These are phyloP conservation scores for Salix udensis DNA, from an alignment of 345 rosid species.

Conservation along the genomic window DNA sequence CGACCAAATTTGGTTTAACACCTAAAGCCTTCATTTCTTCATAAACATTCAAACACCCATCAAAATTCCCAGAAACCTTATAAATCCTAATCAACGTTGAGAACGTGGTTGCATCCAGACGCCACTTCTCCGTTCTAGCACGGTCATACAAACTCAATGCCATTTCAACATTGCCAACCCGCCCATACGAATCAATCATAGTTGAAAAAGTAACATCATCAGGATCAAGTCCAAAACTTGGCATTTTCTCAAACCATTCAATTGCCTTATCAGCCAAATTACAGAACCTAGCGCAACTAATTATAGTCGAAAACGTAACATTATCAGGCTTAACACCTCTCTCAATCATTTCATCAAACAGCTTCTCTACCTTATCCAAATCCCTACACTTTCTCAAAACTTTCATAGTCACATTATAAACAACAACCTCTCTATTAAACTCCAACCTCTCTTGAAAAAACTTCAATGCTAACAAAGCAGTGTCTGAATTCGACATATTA, in stretches of 20 bases:
- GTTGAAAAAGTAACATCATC: slow-evolving; percentile 60
- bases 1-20: slow-evolving; percentile 59
- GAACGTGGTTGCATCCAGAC: slow-evolving; percentile 55
- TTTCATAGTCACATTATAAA: slow-evolving; percentile 77
- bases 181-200: slow-evolving; percentile 84
- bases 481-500: slow-evolving; percentile 68
- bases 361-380: slow-evolving; percentile 53
- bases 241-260: slow-evolving; percentile 93
- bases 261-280: slow-evolving; percentile 57
- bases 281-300: slow-evolving; percentile 68
- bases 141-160: slow-evolving; percentile 87
- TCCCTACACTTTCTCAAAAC: slow-evolving; percentile 66
- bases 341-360: slow-evolving; percentile 73
- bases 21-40: slow-evolving; percentile 91
- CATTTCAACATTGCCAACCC: slow-evolving; percentile 64
- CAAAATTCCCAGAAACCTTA: slow-evolving; percentile 58
- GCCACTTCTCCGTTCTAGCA: slow-evolving; percentile 84
- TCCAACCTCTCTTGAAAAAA: slow-evolving; percentile 45
- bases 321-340: slow-evolving; percentile 69
- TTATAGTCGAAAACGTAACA: slow-evolving; percentile 65
- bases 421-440: slow-evolving; percentile 47
- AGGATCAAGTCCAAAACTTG: slow-evolving; percentile 54
- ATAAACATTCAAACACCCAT: slow-evolving; percentile 87
- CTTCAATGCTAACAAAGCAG: slow-evolving; percentile 53
- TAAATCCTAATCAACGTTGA: slow-evolving; percentile 71